Conservation (phyloP, 352 stramenopile species). For the Phytophthora boehmeriae region DNA sequence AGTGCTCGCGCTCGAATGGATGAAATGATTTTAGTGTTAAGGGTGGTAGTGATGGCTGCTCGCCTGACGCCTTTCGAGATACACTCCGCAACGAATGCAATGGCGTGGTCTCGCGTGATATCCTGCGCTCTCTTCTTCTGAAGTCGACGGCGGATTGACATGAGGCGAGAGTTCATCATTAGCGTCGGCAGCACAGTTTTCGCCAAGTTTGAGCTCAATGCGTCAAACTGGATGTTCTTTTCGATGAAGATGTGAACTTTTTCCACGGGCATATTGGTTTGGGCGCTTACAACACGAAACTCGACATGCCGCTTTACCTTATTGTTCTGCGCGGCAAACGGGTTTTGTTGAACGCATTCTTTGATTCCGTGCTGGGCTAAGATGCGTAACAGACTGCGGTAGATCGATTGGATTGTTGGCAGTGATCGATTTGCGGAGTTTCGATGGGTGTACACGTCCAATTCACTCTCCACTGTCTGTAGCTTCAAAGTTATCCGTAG, state of each 20-base stretch:
- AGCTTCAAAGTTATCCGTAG: conserved; percentile 51
- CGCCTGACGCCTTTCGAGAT: conserved; percentile 40
- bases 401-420: conserved; percentile 61
- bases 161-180: conserved; percentile 63
- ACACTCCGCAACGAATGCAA: conserved; percentile 39
- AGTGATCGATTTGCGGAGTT: conserved; percentile 25
- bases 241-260: conserved; percentile 68
- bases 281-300: conserved; percentile 59
- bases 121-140: conserved; percentile 55
- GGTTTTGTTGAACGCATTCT: conserved; percentile 71
- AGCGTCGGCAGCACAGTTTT: conserved; percentile 70
- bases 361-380: conserved; percentile 62
- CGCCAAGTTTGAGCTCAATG: conserved; percentile 46
- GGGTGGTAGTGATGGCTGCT: conserved; percentile 34
- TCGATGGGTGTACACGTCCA: conserved; percentile 58
- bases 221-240: conserved; percentile 49
- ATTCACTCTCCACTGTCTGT: conserved; percentile 34
- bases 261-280: conserved; percentile 48
- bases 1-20: conserved; percentile 50
- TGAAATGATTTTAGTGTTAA: conserved; percentile 55
- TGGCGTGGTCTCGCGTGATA: conserved; percentile 32
- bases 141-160: conserved; percentile 64
- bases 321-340: conserved; percentile 52
- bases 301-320: conserved; percentile 52
- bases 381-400: conserved; percentile 47